phyloP scores from a whole-genome alignment of 495 filamentous ascomycete genomes.

The Talaromyces trachyspermus region DNA sequence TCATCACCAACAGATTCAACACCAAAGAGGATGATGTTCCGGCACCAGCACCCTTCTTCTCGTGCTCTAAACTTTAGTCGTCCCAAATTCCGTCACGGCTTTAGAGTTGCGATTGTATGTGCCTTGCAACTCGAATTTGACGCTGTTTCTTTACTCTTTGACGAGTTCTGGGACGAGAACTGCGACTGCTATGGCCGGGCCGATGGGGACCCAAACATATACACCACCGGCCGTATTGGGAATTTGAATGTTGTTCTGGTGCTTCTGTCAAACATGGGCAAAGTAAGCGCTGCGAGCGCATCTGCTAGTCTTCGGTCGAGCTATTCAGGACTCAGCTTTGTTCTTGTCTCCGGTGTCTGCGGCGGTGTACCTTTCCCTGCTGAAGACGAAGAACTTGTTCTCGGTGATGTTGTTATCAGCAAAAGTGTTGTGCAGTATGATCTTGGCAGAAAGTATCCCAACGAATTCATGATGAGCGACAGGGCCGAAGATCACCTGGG shows the following conservation, averaged over 20 bases:
- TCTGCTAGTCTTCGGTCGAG: conserved; percentile 19
- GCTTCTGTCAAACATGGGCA: conserved; percentile 20
- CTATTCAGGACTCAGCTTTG: conserved; percentile 13
- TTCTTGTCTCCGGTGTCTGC: conserved; percentile 22
- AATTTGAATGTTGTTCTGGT: conserved; percentile 23
- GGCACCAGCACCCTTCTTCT: too few species aligned
- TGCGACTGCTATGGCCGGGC: conserved; percentile 14
- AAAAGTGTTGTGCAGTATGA: conserved; percentile 22
- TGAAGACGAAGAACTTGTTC: conserved; percentile 13
- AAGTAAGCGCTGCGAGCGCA: conserved; percentile 17
- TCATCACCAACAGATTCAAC: too few species aligned
- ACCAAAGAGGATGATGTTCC: too few species aligned
- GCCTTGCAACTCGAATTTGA: conserved; percentile 25
- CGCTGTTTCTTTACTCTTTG: conserved; percentile 17
- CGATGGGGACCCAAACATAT: conserved; percentile 18
- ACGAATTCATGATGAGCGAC: conserved; percentile 13
- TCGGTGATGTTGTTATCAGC: conserved; percentile 33
- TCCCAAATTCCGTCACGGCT: conserved; percentile 9
- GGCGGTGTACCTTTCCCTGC: conserved; percentile 21
- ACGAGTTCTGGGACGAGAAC: conserved; percentile 17
- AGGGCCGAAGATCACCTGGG: conserved; percentile 15
- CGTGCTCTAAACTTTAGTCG: too few species aligned
- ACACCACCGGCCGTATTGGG: conserved; percentile 19
- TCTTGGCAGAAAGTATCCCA: conserved; percentile 18
- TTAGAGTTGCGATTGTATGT: conserved; percentile 29